Evolutionary conservation across 345 rosid genomes (phyloP), one percentile per base, ranked within the genome.

Genomic region (Rhizophora apiculata): DNA sequence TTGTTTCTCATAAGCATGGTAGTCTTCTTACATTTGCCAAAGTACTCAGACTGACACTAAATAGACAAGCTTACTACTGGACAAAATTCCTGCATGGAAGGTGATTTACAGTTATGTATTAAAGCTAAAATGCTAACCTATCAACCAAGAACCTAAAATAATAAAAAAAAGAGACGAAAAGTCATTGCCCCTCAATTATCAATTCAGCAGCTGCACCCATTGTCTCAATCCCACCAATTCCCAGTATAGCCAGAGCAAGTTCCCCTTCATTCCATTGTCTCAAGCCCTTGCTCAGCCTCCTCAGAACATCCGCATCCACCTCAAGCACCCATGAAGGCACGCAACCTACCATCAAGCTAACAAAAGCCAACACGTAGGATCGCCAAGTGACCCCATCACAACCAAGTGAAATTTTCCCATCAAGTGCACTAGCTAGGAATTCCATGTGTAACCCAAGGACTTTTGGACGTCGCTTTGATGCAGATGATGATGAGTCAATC

Each of bases 331-430:
- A 95, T 22, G 72, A 80, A 32, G 93, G 94, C 2, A 87, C 69
- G 74, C 92, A 86, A 37, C 80, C 64, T 39, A 87, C 92, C 91
- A 92, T 83, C 80, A 90, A 73, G 76, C 89, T 85, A 73, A 92
- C 82, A 66, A 92, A 84, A 18, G 91, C 99, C 0, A 95, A 85
- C 29, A 92, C 91, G 24, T 95, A 95, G 2, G 97, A 91, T 27
- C 81, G 84, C 93, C 93, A 89, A 27, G 91, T 88, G 6, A 92
- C 90, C 66, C 74, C 77, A 70, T 90, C 92, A 64, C 96, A 92
- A 19, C 99, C 96, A 11, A 95, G 82, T 0, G 96, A 92, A 75
- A 92, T 88, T 73, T 90, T 92, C 65, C 99, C 96, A 46, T 92
- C 94, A 58, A 95, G 73, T 13, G 96, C 91, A 37, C 93, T 88